Evolutionary conservation across 2,329 filamentous ascomycete species (phyloP).

Genomic region (Xylariaceae sp.): DNA sequence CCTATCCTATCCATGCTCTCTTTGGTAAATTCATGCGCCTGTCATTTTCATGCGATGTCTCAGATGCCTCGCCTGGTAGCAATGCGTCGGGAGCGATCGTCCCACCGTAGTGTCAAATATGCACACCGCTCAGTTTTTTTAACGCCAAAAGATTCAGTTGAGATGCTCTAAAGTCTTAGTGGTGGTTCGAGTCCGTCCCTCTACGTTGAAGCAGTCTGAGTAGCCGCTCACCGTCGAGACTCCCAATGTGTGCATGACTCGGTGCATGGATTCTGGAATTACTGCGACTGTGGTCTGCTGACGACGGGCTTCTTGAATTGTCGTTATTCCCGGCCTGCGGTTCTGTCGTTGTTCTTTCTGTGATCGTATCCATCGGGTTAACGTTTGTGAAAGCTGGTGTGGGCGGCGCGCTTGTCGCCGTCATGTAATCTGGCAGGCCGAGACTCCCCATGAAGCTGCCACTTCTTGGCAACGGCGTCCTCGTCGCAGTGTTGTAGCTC

Average conservation of each 20-base stretch:
- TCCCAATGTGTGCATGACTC: conserved; percentile 22
- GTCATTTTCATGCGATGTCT: no score
- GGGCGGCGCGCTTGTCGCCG: conserved; percentile 54
- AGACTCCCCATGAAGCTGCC: conserved; percentile 47
- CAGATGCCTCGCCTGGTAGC: no score
- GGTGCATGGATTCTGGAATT: conserved; percentile 26
- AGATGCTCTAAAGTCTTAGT: background rate
- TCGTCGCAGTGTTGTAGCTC: conserved; percentile 73
- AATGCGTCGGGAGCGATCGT: no score
- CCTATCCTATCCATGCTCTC: no score
- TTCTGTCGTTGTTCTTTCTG: conserved; percentile 18
- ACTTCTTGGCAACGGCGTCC: conserved; percentile 55
- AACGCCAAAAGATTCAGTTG: background rate
- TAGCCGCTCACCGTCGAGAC: conserved; percentile 28
- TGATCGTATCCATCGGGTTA: conserved; percentile 30
- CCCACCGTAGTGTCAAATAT: no score
- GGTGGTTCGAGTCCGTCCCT: conserved; percentile 16
- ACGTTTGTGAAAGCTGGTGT: conserved; percentile 42
- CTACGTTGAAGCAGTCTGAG: conserved; percentile 25
- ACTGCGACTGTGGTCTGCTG: conserved; percentile 15
- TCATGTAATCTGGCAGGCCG: conserved; percentile 64
- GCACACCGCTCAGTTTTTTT: no score
- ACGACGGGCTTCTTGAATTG: conserved; percentile 24
- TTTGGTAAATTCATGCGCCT: no score
- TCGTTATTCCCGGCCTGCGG: background rate